phyloP scores from a whole-genome alignment of 768 basidiomycete species.

The Zangia roseola region DNA sequence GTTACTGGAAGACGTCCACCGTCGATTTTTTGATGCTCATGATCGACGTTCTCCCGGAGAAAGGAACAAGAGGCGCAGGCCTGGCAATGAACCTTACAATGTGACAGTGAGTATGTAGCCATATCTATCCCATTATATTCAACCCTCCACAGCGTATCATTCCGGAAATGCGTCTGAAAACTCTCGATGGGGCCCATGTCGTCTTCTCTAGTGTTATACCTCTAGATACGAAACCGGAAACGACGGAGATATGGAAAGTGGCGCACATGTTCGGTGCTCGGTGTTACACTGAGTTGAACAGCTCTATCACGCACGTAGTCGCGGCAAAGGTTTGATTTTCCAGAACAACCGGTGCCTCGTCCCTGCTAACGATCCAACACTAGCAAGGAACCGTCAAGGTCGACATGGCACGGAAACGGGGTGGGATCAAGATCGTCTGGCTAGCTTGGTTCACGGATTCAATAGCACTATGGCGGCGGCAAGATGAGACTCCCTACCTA shows the following conservation, averaged over 20 bases:
- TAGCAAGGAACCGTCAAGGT: constrained; percentile 93
- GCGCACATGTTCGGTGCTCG: constrained; percentile 88
- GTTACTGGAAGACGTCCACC: constrained; percentile 83
- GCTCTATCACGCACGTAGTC: constrained; percentile 83
- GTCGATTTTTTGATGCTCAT: constrained; percentile 69
- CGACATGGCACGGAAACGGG: constrained; percentile 73
- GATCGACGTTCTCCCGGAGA: constrained; percentile 39
- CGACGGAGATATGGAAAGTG: constrained; percentile 80
- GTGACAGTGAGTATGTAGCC: constrained; percentile 62
- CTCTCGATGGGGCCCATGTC: constrained; percentile 77
- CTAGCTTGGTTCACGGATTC: constrained; percentile 88
- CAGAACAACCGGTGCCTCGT: constrained; percentile 1
- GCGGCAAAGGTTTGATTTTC: constrained; percentile 68
- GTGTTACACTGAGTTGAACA: constrained; percentile 67
- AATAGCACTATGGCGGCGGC: constrained; percentile 81
- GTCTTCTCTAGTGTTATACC: constrained; percentile 96
- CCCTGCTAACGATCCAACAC: constrained; percentile 1
- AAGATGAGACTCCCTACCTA: constrained; percentile 77
- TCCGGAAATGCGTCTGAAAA: constrained; percentile 69
- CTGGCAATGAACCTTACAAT: constrained; percentile 47
- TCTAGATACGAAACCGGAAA: constrained; percentile 76
- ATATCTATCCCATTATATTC: neutral
- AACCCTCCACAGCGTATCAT: constrained; percentile 67
- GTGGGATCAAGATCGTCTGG: constrained; percentile 83
- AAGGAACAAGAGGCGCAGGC: constrained; percentile 29